These are phyloP conservation scores for Clonostachys rhizophaga DNA, from an alignment of 2,329 filamentous ascomycete species.

Conservation along the genomic window DNA sequence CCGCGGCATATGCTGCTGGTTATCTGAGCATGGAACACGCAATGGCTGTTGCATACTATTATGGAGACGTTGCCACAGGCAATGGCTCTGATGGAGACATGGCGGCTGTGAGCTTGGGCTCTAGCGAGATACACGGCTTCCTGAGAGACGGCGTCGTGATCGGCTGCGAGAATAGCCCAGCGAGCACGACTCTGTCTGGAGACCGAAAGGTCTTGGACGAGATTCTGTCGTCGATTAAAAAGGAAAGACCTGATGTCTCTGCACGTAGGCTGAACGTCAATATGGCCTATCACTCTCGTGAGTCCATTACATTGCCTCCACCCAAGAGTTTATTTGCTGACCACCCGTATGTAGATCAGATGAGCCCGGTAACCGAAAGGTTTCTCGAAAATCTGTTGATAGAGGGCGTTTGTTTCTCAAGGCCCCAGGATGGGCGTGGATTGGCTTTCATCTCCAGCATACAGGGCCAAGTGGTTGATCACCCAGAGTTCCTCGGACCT, in stretches of 20 bases:
- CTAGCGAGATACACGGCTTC: not conserved
- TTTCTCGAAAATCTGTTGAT: constrained; percentile 2
- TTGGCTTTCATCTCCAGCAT: not conserved
- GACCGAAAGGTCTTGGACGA: constrained; percentile 16
- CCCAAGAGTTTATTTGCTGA: no score
- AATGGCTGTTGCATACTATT: constrained; percentile 44
- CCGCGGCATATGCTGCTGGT: constrained; percentile 33
- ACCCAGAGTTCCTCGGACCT: no score
- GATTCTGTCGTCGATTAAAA: constrained; percentile 9
- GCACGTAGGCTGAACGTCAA: constrained; percentile 30
- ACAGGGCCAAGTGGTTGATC: not conserved
- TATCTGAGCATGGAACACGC: constrained; percentile 27
- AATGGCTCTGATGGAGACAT: constrained; percentile 23
- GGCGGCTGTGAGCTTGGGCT: not conserved
- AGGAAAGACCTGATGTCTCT: constrained; percentile 19
- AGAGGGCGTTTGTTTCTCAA: no score
- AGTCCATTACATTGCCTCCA: not conserved
- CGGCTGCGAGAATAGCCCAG: constrained; percentile 13
- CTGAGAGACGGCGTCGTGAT: constrained; percentile 15
- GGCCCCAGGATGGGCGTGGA: no score
- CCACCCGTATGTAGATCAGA: no score
- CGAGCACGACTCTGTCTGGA: constrained; percentile 20
- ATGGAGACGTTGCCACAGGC: constrained; percentile 19
- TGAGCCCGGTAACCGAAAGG: constrained; percentile 3
- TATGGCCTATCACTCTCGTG: constrained; percentile 41